Conservation (phyloP, 2,329 filamentous ascomycete genomes). For the Colletotrichum shisoi region DNA sequence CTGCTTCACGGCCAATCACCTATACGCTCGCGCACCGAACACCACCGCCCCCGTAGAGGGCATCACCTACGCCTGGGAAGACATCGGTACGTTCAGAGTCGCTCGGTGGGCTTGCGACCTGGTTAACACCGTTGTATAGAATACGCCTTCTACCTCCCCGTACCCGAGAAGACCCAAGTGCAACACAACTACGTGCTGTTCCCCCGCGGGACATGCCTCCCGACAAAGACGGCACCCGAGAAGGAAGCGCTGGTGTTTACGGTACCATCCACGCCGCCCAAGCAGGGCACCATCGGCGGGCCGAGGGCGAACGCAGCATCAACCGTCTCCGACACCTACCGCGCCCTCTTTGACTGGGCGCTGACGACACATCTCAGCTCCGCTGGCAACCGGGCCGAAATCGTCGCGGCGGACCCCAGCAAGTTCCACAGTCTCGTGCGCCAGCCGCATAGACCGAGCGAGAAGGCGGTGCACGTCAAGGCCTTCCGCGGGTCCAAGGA, state of each 20-base stretch:
- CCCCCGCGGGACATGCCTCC: constrained; percentile 63
- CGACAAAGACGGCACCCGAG: constrained; percentile 55
- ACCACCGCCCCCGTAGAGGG: constrained; percentile 61
- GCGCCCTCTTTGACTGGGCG: constrained; percentile 68
- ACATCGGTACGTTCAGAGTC: constrained; percentile 60
- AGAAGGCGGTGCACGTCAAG: constrained; percentile 71
- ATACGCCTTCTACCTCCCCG: constrained; percentile 69
- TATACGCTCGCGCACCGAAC: constrained; percentile 65
- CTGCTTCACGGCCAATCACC: constrained; percentile 66
- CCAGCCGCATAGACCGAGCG: constrained; percentile 66
- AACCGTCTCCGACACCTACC: constrained; percentile 66
- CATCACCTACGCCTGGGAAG: constrained; percentile 66
- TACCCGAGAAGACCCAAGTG: constrained; percentile 70
- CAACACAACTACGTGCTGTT: constrained; percentile 73
- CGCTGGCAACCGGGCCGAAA: constrained; percentile 57
- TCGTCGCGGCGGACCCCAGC: constrained; percentile 62
- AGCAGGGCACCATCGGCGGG: constrained; percentile 65
- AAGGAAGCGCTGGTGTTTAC: constrained; percentile 71
- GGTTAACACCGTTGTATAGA: constrained; percentile 51
- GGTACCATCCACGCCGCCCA: constrained; percentile 66
- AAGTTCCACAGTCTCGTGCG: constrained; percentile 65
- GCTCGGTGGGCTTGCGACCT: not conserved
- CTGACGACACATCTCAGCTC: constrained; percentile 61
- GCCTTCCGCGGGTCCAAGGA: constrained; percentile 74
- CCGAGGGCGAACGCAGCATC: constrained; percentile 58